phyloP scores from a whole-genome alignment of 2,329 filamentous ascomycete genomes.

The Metarhizium anisopliae region DNA sequence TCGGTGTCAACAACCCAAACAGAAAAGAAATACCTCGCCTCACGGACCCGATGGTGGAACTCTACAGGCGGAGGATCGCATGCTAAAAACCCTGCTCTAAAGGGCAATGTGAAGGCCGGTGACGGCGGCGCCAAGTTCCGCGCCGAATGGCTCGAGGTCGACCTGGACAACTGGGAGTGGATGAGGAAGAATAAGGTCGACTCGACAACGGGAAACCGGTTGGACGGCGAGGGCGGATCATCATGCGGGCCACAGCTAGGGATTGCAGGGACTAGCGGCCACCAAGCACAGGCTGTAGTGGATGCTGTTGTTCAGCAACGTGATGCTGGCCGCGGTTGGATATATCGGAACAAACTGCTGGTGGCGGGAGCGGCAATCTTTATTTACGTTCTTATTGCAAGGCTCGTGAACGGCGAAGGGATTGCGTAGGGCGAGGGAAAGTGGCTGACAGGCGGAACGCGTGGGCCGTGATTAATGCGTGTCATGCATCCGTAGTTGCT shows the following conservation, averaged over 20 bases:
- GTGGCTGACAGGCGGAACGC: background rate
- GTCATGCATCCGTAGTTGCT: background rate
- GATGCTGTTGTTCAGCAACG: constrained; percentile 67
- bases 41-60: constrained; percentile 89
- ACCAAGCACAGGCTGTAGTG: constrained; percentile 62
- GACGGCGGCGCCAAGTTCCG: constrained; percentile 89
- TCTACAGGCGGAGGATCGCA: constrained; percentile 80
- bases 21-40: constrained; percentile 71
- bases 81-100: constrained; percentile 43
- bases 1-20: constrained; percentile 67
- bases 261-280: constrained; percentile 50
- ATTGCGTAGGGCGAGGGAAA: constrained; percentile 7
- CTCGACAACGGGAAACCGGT: constrained; percentile 57
- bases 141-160: constrained; percentile 80
- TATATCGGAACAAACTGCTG: constrained; percentile 69
- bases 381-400: constrained; percentile 72
- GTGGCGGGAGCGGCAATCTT: constrained; percentile 64
- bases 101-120: constrained; percentile 80
- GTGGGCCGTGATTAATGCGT: background rate
- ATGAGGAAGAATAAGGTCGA: constrained; percentile 80
- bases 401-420: constrained; percentile 52
- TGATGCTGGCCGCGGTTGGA: constrained; percentile 75
- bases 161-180: constrained; percentile 86
- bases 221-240: constrained; percentile 37
- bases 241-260: constrained; percentile 47